phyloP scores from a whole-genome alignment of 208 protist species.

The Tritrichomonas musculus region DNA sequence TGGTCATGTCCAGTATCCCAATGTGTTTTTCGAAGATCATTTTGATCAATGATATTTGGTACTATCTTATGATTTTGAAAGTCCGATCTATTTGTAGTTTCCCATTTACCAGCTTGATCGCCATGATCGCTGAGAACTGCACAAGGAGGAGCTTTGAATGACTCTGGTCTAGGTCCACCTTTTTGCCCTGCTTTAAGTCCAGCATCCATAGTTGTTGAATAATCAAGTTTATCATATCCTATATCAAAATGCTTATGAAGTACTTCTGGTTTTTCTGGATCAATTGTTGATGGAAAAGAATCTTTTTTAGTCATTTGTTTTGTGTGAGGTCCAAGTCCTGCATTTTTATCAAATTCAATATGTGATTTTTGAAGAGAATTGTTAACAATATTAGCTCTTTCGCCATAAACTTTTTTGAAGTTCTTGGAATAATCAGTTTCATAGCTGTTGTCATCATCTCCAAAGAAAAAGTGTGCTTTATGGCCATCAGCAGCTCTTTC shows the following conservation, averaged over 20 bases:
- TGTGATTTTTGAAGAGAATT: not conserved
- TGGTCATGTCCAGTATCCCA: not conserved
- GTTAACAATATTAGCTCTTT: not conserved
- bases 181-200: not conserved
- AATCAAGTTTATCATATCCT: not conserved
- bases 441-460: not conserved
- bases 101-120: not conserved
- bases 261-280: not conserved
- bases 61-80: not conserved
- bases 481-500: not conserved
- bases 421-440: not conserved
- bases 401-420: not conserved
- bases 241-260: not conserved
- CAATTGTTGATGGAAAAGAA: not conserved
- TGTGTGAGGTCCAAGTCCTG: not conserved
- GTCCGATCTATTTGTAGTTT: not conserved
- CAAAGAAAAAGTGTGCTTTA: not conserved
- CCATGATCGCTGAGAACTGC: not conserved
- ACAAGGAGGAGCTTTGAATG: conserved; percentile 1
- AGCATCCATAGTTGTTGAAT: not conserved
- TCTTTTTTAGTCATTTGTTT: not conserved
- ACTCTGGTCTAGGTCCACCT: not conserved
- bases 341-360: not conserved
- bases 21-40: not conserved
- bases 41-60: not conserved